A percentile compares a stretch with the other conserved stretches of the same genome.
Conservation (phyloP, 441 rosid species). For the Dalechampia spathulata region DNA sequence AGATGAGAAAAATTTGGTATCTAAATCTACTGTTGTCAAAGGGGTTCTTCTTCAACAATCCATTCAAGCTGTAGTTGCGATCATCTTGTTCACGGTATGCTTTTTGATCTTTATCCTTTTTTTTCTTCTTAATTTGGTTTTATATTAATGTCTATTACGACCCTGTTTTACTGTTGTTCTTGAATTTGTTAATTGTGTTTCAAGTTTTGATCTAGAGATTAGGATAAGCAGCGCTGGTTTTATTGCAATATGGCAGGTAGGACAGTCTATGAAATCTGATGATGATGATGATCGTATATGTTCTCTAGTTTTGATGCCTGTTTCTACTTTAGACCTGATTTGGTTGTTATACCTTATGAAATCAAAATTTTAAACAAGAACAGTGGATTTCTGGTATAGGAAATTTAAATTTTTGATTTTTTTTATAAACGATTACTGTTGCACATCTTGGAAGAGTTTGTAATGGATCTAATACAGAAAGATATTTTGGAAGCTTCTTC, state of each 20-base stretch:
- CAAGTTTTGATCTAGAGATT: neutral
- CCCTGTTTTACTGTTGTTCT: too few species aligned
- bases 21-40: conserved; percentile 54
- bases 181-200: neutral
- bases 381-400: too few species aligned
- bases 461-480: too few species aligned
- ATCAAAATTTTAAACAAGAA: too few species aligned
- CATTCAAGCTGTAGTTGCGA: conserved; percentile 73
- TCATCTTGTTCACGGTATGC: conserved; percentile 54
- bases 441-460: too few species aligned
- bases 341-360: too few species aligned
- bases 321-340: too few species aligned
- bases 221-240: neutral
- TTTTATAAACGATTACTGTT: too few species aligned
- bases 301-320: neutral
- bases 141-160: neutral
- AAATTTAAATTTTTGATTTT: too few species aligned
- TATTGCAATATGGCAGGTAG: neutral
- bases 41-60: conserved; percentile 79
- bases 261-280: neutral
- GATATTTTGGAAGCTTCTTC: too few species aligned
- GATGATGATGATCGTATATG: neutral
- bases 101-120: neutral
- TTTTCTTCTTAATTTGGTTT: neutral
- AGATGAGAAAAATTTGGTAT: conserved; percentile 72